These are phyloP conservation scores for Trametes villosa DNA, from an alignment of 768 basidiomycete species.

Conservation along the genomic window DNA sequence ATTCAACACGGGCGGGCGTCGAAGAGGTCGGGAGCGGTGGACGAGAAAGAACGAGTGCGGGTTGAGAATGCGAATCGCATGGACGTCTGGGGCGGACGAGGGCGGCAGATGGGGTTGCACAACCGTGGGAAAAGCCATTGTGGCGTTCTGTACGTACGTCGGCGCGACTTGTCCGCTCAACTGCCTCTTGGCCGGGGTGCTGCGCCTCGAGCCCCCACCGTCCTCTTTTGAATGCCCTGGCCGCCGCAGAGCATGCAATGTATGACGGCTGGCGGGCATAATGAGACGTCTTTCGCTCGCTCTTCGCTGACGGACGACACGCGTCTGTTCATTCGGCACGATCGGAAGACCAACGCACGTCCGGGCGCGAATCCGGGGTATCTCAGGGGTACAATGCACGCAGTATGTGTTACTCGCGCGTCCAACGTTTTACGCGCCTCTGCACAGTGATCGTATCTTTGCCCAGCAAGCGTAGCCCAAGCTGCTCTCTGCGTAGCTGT, in stretches of 20 bases:
- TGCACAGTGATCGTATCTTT: not conserved
- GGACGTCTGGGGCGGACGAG: constrained; percentile 1
- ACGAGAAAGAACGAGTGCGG: constrained; percentile 5
- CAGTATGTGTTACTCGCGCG: not conserved
- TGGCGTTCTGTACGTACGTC: constrained; percentile 1
- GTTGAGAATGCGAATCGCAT: not conserved
- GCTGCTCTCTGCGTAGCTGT: no score
- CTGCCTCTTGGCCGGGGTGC: not conserved
- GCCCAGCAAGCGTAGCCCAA: no score
- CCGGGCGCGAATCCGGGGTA: constrained; percentile 12
- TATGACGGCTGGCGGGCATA: constrained; percentile 3
- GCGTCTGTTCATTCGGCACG: constrained; percentile 9
- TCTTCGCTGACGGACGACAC: not conserved
- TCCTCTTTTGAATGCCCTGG: constrained; percentile 12
- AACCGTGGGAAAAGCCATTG: constrained; percentile 20
- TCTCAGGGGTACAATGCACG: not conserved
- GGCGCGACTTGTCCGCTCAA: not conserved
- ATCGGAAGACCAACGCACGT: not conserved
- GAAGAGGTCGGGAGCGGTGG: constrained; percentile 14
- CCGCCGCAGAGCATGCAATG: constrained; percentile 7
- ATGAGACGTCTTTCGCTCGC: constrained; percentile 12
- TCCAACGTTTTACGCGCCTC: not conserved
- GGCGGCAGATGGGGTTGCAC: not conserved
- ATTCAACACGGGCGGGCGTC: constrained; percentile 14
- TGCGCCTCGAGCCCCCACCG: not conserved